phyloP scores from a whole-genome alignment of 192 early-diverging fungal species.

The Coemansia sp. region DNA sequence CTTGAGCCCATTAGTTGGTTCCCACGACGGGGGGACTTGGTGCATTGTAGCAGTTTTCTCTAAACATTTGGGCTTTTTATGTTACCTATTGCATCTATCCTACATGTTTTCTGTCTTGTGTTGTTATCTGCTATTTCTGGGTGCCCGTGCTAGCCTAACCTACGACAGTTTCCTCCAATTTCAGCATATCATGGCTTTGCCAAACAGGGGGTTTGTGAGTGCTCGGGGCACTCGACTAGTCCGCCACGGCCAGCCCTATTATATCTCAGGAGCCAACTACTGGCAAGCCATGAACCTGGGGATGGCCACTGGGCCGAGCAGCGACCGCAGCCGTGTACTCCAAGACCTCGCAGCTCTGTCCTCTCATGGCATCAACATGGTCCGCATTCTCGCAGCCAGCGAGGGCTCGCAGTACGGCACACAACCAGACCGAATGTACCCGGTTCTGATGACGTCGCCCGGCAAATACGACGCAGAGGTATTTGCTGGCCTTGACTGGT shows the following conservation, averaged over 20 bases:
- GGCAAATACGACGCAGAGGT: constrained; percentile 57
- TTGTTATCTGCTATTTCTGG: background rate
- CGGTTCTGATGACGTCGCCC: constrained; percentile 56
- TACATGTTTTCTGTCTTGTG: too few species aligned
- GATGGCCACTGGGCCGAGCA: constrained; percentile 36
- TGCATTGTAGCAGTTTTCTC: too few species aligned
- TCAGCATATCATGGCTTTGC: background rate
- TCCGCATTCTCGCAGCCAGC: constrained; percentile 61
- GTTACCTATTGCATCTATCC: too few species aligned
- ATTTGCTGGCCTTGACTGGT: constrained; percentile 63
- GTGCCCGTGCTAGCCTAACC: background rate
- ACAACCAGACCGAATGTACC: constrained; percentile 58
- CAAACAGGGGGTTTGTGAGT: constrained; percentile 32
- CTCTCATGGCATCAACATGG: constrained; percentile 55
- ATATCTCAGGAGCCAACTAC: constrained; percentile 62
- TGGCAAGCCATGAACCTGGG: constrained; percentile 76
- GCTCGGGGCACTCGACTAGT: constrained; percentile 43
- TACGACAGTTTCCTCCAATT: too few species aligned
- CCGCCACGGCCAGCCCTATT: constrained; percentile 26
- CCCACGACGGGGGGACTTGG: too few species aligned
- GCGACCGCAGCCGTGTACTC: constrained; percentile 55
- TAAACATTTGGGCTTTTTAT: too few species aligned
- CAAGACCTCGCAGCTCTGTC: constrained; percentile 53
- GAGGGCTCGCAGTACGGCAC: constrained; percentile 57
- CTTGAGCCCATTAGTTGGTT: too few species aligned